These are phyloP conservation scores for Alternaria sp. DNA, from an alignment of 2,329 filamentous ascomycete species.

Conservation along the genomic window DNA sequence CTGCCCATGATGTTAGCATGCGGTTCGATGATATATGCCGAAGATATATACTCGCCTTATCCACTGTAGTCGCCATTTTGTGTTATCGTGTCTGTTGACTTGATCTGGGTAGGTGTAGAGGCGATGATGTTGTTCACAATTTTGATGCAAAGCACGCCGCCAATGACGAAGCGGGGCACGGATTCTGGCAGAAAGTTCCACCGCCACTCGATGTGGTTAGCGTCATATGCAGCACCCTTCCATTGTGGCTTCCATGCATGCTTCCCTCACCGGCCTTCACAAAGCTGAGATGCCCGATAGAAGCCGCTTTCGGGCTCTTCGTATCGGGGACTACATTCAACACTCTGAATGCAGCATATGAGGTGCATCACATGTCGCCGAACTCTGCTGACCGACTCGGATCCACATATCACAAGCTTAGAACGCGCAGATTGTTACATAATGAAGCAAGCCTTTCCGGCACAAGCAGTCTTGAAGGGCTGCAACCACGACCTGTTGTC, in stretches of 20 bases:
- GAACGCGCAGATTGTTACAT: constrained; percentile 38
- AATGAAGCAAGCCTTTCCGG: constrained; percentile 27
- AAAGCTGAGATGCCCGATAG: constrained; percentile 30
- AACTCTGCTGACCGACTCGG: constrained; percentile 29
- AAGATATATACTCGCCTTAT: constrained; percentile 72
- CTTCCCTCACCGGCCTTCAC: constrained; percentile 18
- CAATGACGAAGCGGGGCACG: constrained; percentile 40
- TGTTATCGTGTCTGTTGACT: constrained; percentile 22
- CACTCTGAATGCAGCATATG: constrained; percentile 6
- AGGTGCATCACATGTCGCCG: constrained; percentile 16
- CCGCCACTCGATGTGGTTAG: constrained; percentile 17
- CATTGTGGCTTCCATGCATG: constrained; percentile 13
- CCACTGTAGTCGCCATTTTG: constrained; percentile 95
- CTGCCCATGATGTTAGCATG: constrained; percentile 58
- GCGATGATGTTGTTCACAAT: constrained; percentile 33
- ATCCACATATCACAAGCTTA: constrained; percentile 24
- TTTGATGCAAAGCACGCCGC: constrained; percentile 36
- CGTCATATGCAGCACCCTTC: constrained; percentile 10
- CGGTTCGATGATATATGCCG: constrained; percentile 36
- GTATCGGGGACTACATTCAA: constrained; percentile 14
- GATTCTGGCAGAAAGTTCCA: constrained; percentile 24
- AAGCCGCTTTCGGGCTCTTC: constrained; percentile 27
- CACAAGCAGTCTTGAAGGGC: constrained; percentile 8
- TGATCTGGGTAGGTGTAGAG: constrained; percentile 7
- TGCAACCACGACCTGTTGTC: constrained; percentile 15